Conservation (phyloP, 306 rosid species). For the Prunus fruticosa region DNA sequence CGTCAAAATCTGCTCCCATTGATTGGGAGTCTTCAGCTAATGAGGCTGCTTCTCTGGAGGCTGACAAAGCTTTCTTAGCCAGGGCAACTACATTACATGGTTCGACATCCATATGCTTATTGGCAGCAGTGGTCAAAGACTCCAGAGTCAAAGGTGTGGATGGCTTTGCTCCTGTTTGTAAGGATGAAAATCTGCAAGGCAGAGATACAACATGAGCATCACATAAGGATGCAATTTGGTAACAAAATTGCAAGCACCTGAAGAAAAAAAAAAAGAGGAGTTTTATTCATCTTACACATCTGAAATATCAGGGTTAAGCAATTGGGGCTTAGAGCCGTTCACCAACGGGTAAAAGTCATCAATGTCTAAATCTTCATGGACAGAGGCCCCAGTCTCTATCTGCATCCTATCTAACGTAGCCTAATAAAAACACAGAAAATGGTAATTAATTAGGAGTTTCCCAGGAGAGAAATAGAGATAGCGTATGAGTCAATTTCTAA, state of each 20-base stretch:
- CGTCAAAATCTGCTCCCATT: slow-evolving; percentile 34
- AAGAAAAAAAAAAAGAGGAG: slow-evolving; percentile 1
- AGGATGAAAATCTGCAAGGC: slow-evolving; percentile 56
- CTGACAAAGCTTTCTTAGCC: slow-evolving; percentile 73
- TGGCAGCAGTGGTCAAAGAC: slow-evolving; percentile 20
- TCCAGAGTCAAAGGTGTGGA: slow-evolving; percentile 26
- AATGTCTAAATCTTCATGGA: slow-evolving; percentile 36
- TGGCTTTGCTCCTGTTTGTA: slow-evolving; percentile 24
- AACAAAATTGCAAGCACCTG: slow-evolving; percentile 6
- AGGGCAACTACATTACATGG: slow-evolving; percentile 43
- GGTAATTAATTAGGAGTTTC: slow-evolving; percentile 11
- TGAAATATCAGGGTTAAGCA: slow-evolving; percentile 54
- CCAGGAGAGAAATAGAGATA: slow-evolving; percentile 12
- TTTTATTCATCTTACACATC: slow-evolving; percentile 55
- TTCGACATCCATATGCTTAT: slow-evolving; percentile 33
- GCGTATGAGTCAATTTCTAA: neutral
- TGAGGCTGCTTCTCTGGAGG: slow-evolving; percentile 67
- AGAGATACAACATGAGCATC: slow-evolving; percentile 10
- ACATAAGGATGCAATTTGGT: slow-evolving; percentile 16
- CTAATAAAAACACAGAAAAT: slow-evolving; percentile 41
- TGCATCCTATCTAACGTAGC: slow-evolving; percentile 46
- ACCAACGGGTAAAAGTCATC: slow-evolving; percentile 35
- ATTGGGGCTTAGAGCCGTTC: slow-evolving; percentile 50
- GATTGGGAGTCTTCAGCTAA: slow-evolving; percentile 43
- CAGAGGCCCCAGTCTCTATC: slow-evolving; percentile 35